Conservation (phyloP, 164 flowering plant genomes). For the Sextonia rubra region DNA sequence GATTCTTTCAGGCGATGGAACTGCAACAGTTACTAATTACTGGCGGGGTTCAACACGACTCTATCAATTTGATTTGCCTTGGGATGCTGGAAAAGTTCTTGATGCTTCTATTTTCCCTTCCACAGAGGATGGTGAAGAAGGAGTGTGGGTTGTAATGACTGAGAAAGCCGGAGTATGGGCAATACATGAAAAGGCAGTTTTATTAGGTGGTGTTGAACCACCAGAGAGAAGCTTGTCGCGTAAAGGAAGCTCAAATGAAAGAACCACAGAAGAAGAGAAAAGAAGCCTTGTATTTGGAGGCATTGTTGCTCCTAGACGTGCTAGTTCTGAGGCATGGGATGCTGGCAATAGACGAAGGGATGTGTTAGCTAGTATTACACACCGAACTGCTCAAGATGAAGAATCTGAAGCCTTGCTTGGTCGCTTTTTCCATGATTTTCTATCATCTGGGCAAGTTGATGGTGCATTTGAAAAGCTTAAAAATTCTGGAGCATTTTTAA, state of each 20-base stretch:
- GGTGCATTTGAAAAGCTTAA: slow-evolving; percentile 62
- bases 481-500: slow-evolving; percentile 74
- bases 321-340: slow-evolving; percentile 74
- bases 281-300: slow-evolving; percentile 48
- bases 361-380: slow-evolving; percentile 40
- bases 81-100: slow-evolving; percentile 91
- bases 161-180: slow-evolving; percentile 98
- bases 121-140: slow-evolving; percentile 63
- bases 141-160: slow-evolving; percentile 84
- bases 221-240: slow-evolving; percentile 91
- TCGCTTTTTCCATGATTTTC: slow-evolving; percentile 78
- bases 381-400: slow-evolving; percentile 67
- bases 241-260: slow-evolving; percentile 83
- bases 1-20: slow-evolving; percentile 92
- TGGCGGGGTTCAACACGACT: slow-evolving; percentile 62
- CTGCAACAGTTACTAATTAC: slow-evolving; percentile 77
- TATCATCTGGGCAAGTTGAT: slow-evolving; percentile 63
- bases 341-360: slow-evolving; percentile 54
- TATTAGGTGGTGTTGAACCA: slow-evolving; percentile 92
- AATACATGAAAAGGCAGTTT: slow-evolving; percentile 88
- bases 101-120: slow-evolving; percentile 91
- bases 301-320: slow-evolving; percentile 61
- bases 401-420: slow-evolving; percentile 84
- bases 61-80: slow-evolving; percentile 86
- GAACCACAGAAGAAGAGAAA: slow-evolving; percentile 59